Percentiles rank a stretch among this genome's conserved stretches.
phyloP scores from a whole-genome alignment of 805 yeast species.

The Candida nonsorbophila region DNA sequence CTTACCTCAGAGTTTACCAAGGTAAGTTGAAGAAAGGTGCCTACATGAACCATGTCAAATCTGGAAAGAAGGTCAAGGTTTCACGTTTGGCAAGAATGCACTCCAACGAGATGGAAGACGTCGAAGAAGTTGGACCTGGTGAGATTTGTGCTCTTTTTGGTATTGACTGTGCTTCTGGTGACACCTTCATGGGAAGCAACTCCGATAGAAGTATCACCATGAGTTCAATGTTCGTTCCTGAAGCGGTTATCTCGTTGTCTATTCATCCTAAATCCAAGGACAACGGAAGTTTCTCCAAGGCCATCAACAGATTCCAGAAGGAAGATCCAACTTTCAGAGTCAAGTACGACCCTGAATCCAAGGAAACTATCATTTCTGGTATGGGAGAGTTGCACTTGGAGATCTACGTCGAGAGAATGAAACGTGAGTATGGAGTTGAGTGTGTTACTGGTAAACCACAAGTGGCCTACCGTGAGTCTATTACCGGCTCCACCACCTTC shows the following conservation, averaged over 20 bases:
- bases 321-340: constrained; percentile 99
- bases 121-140: constrained; percentile 92
- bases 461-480: constrained; percentile 95
- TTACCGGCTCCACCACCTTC: constrained; percentile 64
- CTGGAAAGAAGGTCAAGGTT: constrained; percentile 90
- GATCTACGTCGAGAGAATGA: constrained; percentile 97
- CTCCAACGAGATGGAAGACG: constrained; percentile 98
- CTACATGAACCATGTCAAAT: constrained; percentile 81
- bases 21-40: constrained; percentile 90
- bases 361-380: constrained; percentile 92
- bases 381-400: constrained; percentile 98
- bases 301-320: constrained; percentile 94
- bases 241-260: constrained; percentile 93
- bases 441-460: constrained; percentile 96
- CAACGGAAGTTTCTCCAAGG: constrained; percentile 85
- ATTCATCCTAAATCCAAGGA: constrained; percentile 87
- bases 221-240: constrained; percentile 99
- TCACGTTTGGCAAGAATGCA: constrained; percentile 97
- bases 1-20: constrained; percentile 95
- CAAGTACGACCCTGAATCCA: constrained; percentile 81
- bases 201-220: constrained; percentile 66
- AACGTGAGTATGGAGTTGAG: constrained; percentile 93
- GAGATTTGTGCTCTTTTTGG: constrained; percentile 99
- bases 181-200: constrained; percentile 84
- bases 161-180: constrained; percentile 98